Evolutionary conservation across 768 basidiomycete species (phyloP).

Genomic region (Trametes coccinea): DNA sequence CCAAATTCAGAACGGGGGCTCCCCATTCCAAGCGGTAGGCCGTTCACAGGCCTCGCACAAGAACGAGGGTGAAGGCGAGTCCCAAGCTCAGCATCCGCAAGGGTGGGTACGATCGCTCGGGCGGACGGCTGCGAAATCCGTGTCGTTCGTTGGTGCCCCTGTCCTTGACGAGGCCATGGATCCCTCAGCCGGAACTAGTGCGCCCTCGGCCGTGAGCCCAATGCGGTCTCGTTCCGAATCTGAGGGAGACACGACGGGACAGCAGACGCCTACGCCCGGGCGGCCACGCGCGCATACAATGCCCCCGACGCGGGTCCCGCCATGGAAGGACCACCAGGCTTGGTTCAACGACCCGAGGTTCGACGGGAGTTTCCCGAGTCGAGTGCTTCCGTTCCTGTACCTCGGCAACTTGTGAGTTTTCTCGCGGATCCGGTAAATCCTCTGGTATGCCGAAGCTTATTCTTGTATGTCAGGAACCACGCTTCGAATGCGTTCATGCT

Average conservation of each 20-base stretch:
- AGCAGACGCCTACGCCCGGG: slow-evolving; percentile 15
- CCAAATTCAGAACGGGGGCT: neutral
- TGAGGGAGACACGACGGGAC: slow-evolving; percentile 2
- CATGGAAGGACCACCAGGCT: slow-evolving; percentile 63
- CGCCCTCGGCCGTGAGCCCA: slow-evolving; percentile 6
- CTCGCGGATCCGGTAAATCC: slow-evolving; percentile 15
- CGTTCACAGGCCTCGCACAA: neutral
- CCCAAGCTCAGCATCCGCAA: slow-evolving; percentile 7
- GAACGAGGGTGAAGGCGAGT: neutral
- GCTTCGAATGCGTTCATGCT: slow-evolving; percentile 96
- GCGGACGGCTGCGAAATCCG: slow-evolving; percentile 17
- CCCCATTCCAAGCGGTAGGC: neutral
- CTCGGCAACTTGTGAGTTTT: slow-evolving; percentile 86
- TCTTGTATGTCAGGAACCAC: slow-evolving; percentile 63
- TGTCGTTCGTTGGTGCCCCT: slow-evolving; percentile 23
- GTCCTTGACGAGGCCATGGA: neutral
- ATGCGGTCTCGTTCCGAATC: slow-evolving; percentile 22
- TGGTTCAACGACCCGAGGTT: slow-evolving; percentile 95
- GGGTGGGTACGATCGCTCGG: slow-evolving; percentile 16
- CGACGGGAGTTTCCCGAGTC: slow-evolving; percentile 93
- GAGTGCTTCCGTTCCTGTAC: slow-evolving; percentile 90
- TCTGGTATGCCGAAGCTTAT: slow-evolving; percentile 5
- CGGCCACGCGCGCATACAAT: slow-evolving; percentile 74
- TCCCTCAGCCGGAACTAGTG: neutral
- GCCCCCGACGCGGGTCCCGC: slow-evolving; percentile 51